Percentiles rank a stretch among this genome's conserved stretches.
Evolutionary conservation across 495 filamentous ascomycete species (phyloP).

Genomic region (Lasiosphaeria miniovina): DNA sequence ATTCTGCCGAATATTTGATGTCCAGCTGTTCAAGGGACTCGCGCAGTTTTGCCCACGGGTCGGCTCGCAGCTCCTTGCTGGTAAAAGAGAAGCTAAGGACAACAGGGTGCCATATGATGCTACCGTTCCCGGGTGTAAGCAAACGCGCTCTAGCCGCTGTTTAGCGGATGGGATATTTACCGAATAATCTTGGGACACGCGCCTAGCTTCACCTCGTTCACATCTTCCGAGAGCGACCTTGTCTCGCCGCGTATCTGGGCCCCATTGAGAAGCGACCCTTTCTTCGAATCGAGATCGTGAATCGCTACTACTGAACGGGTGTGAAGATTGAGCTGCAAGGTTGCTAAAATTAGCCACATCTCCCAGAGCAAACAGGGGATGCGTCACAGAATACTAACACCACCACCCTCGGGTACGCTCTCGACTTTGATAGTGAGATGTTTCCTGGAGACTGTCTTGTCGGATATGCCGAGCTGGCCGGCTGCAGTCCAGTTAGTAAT

Average conservation of each 20-base stretch:
- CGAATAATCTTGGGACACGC: slow-evolving; percentile 55
- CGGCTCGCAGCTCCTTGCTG: slow-evolving; percentile 67
- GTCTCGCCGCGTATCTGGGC: slow-evolving; percentile 58
- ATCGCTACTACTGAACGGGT: slow-evolving; percentile 62
- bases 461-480: slow-evolving; percentile 59
- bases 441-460: slow-evolving; percentile 82
- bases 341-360: slow-evolving; percentile 7
- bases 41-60: slow-evolving; percentile 63
- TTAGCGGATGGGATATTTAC: slow-evolving; percentile 26
- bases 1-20: slow-evolving; percentile 77
- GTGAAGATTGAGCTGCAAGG: slow-evolving; percentile 53
- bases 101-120: slow-evolving; percentile 77
- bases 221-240: slow-evolving; percentile 49
- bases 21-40: slow-evolving; percentile 73
- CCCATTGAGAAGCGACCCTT: slow-evolving; percentile 75
- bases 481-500: slow-evolving; percentile 27
- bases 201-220: slow-evolving; percentile 67
- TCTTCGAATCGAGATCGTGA: slow-evolving; percentile 70
- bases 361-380: not conserved
- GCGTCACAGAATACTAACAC: slow-evolving; percentile 31
- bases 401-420: slow-evolving; percentile 62
- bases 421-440: slow-evolving; percentile 78
- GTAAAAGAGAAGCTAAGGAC: slow-evolving; percentile 79
- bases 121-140: slow-evolving; percentile 27
- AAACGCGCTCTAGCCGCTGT: not conserved